phyloP scores from a whole-genome alignment of 2,329 filamentous ascomycete genomes.

The Xylariaceae sp. region DNA sequence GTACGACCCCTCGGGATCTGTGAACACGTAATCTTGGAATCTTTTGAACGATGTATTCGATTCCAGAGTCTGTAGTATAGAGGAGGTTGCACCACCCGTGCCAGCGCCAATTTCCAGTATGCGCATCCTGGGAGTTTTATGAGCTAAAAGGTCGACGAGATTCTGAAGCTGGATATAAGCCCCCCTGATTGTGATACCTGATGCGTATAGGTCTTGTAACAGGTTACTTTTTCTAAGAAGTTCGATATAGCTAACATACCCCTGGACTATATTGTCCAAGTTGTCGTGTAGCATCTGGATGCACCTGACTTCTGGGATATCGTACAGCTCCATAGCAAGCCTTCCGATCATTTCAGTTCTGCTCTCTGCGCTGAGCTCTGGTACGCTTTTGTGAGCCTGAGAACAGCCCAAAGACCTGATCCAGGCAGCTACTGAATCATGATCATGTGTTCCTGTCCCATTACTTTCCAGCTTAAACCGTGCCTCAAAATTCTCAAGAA shows the following conservation, averaged over 20 bases:
- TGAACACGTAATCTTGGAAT: constrained; percentile 12
- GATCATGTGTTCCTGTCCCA: background rate
- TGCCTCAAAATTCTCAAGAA: constrained; percentile 3
- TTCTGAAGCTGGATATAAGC: constrained; percentile 7
- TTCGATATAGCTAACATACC: constrained; percentile 10
- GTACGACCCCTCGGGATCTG: constrained; percentile 2
- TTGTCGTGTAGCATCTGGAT: constrained; percentile 8
- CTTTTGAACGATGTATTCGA: constrained; percentile 1
- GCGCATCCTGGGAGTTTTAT: constrained; percentile 10
- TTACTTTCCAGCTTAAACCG: background rate
- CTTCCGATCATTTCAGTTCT: background rate
- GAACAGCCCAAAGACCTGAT: background rate
- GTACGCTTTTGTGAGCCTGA: background rate
- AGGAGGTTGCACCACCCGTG: background rate
- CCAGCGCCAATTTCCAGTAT: background rate
- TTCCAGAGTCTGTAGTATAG: background rate
- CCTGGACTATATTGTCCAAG: background rate
- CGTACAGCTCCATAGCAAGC: background rate
- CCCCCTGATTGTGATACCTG: background rate
- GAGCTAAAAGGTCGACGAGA: constrained; percentile 6
- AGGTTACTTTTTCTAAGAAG: constrained; percentile 5
- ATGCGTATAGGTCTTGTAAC: background rate
- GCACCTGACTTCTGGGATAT: constrained; percentile 9
- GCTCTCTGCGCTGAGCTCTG: background rate
- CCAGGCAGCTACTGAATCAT: constrained; percentile 9